Evolutionary conservation across 495 filamentous ascomycete species (phyloP).

Genomic region (Penicillium soppii): DNA sequence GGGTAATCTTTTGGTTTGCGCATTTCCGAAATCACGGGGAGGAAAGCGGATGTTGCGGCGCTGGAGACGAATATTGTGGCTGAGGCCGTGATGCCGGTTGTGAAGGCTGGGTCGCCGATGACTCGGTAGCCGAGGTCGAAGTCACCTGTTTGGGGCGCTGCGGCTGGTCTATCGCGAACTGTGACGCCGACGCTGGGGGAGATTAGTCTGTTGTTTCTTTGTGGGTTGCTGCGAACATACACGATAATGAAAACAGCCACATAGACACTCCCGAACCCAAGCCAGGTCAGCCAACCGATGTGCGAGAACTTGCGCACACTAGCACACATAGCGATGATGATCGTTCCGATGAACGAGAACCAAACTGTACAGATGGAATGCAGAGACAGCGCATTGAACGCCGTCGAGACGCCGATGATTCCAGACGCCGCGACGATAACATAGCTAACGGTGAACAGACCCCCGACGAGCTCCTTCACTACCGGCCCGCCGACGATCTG

Average conservation of each 20-base stretch:
- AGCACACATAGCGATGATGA: slow-evolving; percentile 59
- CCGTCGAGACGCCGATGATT: slow-evolving; percentile 50
- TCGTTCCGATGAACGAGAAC: slow-evolving; percentile 48
- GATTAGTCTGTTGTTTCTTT: background rate
- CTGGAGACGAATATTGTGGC: slow-evolving; percentile 43
- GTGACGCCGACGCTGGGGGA: slow-evolving; percentile 39
- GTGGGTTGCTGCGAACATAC: slow-evolving; percentile 14
- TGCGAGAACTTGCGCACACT: slow-evolving; percentile 41
- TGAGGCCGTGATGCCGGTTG: slow-evolving; percentile 38
- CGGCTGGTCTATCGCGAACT: slow-evolving; percentile 36
- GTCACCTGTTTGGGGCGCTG: slow-evolving; percentile 32
- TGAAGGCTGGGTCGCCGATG: slow-evolving; percentile 33
- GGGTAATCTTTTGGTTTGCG: slow-evolving; percentile 62
- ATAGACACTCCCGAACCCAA: slow-evolving; percentile 44
- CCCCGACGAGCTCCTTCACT: slow-evolving; percentile 41
- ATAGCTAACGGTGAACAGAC: slow-evolving; percentile 47
- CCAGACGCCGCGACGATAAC: slow-evolving; percentile 48
- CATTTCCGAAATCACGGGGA: slow-evolving; percentile 76
- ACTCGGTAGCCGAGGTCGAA: slow-evolving; percentile 48
- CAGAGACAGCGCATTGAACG: slow-evolving; percentile 48
- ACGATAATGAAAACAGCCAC: slow-evolving; percentile 51
- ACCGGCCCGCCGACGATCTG: slow-evolving; percentile 60
- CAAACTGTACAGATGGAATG: slow-evolving; percentile 50
- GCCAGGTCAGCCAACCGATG: slow-evolving; percentile 47
- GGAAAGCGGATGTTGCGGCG: slow-evolving; percentile 65